Evolutionary conservation across 179 eudicot species (phyloP).

Genomic region (Nepenthes alata): DNA sequence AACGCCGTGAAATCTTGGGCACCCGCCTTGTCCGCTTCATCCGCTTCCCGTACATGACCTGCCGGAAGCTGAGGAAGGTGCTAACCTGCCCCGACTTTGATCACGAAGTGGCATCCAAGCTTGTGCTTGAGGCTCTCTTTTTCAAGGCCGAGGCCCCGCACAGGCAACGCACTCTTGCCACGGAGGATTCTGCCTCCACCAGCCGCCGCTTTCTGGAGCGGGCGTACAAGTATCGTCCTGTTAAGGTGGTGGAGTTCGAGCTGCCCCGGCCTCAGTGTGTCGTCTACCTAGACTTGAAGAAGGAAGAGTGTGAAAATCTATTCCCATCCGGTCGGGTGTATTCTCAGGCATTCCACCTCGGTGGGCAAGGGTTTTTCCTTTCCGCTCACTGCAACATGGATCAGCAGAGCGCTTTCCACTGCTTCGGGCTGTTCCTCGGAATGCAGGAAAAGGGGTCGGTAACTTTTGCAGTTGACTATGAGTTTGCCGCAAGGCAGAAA

Average conservation of each 20-base stretch:
- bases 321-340: conserved; percentile 80
- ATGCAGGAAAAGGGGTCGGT: conserved; percentile 96
- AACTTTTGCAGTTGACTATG: conserved; percentile 73
- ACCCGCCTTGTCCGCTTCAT: conserved; percentile 61
- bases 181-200: conserved; percentile 47
- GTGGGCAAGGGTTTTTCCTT: conserved; percentile 88
- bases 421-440: conserved; percentile 82
- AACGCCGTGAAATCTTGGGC: conserved; percentile 64
- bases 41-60: conserved; percentile 84
- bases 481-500: conserved; percentile 73
- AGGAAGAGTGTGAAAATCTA: conserved; percentile 60
- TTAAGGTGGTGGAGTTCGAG: conserved; percentile 82
- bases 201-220: conserved; percentile 62
- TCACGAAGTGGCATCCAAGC: conserved; percentile 63
- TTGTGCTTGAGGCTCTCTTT: conserved; percentile 77
- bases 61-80: conserved; percentile 75
- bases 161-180: conserved; percentile 49
- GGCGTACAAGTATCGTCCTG: conserved; percentile 85
- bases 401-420: conserved; percentile 81
- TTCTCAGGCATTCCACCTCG: conserved; percentile 85
- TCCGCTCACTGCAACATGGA: conserved; percentile 96
- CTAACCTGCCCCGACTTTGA: conserved; percentile 72
- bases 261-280: conserved; percentile 78
- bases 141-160: conserved; percentile 90
- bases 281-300: conserved; percentile 72